Base-by-base conservation (phyloP, 2,329 filamentous ascomycete genomes). In the Pseudogymnoascus sp. region DNA sequence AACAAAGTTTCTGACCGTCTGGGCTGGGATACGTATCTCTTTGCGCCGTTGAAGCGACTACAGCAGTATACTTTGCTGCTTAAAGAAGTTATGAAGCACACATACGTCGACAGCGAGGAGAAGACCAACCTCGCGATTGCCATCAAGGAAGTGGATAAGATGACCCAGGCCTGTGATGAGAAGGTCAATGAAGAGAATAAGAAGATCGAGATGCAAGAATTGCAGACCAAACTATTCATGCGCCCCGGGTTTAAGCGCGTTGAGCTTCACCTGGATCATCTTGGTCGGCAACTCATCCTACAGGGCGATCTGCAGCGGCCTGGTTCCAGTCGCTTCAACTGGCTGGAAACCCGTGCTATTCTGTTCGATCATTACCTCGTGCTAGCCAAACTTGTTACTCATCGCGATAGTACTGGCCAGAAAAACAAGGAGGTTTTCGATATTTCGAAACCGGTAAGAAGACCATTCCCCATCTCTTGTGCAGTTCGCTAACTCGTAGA, bases 311-410 rank as follows among this genome's bases (percentile, higher is more conserved):
- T 99, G 62, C 91, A 95, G 72, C 83, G 94, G 64, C 88, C 92
- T 78, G 92, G 93, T 61, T 90, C 87, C 43, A 95, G 90, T 72
- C 86, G 92, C 61, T 94, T 97, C 71, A 88, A 87, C 65, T 96
- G 93, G 88, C 86, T 97, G 6, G 94, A 99, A 69, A 95, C 90
- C 0, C 92, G 97, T 72, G 92, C 90, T 2, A 82, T 99, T 50
- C 81, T 99, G 0, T 97, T 99, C 70, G 95, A 99, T 70, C 92
- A 99, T 74, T 99, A 97, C 73, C 81, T 99, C 37, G 92, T 99
- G 35, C 77, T 99, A 47, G 89, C 94, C 38, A 99, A 99, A 77
- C 80, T 79, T 5, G 81, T 90, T 6, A 80, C 86, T 3, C 79
- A 82, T 9, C 79, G 86, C 50, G 91, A 92, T 69, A 84, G 86